Percentiles rank a stretch among this genome's conserved stretches.
phyloP scores from a whole-genome alignment of 2,329 filamentous ascomycete genomes.

The Penicillium sp. region DNA sequence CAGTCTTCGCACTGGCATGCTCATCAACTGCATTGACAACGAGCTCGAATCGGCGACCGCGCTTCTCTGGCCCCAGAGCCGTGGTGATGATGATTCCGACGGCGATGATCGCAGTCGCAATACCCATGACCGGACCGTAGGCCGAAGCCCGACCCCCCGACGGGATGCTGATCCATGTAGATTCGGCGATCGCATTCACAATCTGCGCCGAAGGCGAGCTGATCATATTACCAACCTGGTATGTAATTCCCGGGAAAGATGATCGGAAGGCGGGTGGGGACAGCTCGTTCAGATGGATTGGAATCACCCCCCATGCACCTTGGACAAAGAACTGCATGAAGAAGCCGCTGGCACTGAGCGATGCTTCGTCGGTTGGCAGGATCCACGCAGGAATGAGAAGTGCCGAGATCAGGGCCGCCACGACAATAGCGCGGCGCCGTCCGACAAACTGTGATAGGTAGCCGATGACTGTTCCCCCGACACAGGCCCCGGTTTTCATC shows the following conservation, averaged over 20 bases:
- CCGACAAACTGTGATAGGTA: conserved; percentile 71
- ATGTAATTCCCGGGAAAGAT: conserved; percentile 61
- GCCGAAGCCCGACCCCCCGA: conserved; percentile 57
- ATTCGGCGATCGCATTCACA: conserved; percentile 67
- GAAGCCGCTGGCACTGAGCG: conserved; percentile 30
- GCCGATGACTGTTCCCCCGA: conserved; percentile 50
- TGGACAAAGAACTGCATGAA: conserved; percentile 61
- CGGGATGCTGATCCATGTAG: conserved; percentile 48
- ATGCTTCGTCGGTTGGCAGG: conserved; percentile 43
- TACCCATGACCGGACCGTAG: conserved; percentile 69
- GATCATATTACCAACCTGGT: conserved; percentile 66
- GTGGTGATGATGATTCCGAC: conserved; percentile 62
- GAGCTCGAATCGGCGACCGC: conserved; percentile 63
- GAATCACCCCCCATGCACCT: conserved; percentile 64
- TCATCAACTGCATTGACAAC: conserved; percentile 42
- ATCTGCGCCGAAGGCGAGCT: conserved; percentile 65
- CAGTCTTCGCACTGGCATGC: conserved; percentile 7
- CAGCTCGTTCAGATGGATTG: conserved; percentile 71
- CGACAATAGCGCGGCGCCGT: conserved; percentile 52
- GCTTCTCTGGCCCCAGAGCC: conserved; percentile 67
- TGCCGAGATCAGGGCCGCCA: conserved; percentile 59
- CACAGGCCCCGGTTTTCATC: conserved; percentile 71
- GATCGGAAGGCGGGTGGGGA: conserved; percentile 67
- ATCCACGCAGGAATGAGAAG: conserved; percentile 68
- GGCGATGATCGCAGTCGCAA: conserved; percentile 71